These are phyloP conservation scores for Vicia villosa DNA, from an alignment of 306 rosid genomes.

Conservation along the genomic window DNA sequence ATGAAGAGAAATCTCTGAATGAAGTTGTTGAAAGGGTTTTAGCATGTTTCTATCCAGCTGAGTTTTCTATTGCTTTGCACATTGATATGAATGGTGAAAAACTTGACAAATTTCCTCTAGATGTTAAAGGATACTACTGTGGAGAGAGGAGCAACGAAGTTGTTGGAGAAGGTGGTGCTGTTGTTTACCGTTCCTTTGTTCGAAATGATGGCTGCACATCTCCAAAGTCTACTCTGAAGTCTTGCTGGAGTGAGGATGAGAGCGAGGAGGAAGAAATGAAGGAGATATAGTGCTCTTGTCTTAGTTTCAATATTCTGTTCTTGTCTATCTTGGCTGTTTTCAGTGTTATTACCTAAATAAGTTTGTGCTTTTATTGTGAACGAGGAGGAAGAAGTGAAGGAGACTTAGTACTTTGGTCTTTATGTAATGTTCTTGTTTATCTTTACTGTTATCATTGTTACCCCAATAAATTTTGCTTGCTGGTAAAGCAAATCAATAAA, in stretches of 20 bases:
- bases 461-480: too few species aligned
- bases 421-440: too few species aligned
- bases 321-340: neutral
- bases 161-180: conserved; percentile 63
- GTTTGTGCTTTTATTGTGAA: conserved; percentile 48
- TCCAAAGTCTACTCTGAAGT: conserved; percentile 75
- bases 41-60: too few species aligned
- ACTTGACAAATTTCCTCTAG: conserved; percentile 44
- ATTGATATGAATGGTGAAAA: neutral
- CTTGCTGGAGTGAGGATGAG: conserved; percentile 88
- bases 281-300: conserved; percentile 37
- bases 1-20: too few species aligned
- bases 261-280: conserved; percentile 63
- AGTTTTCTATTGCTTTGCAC: too few species aligned
- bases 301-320: conserved; percentile 1
- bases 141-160: conserved; percentile 49
- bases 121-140: conserved; percentile 56
- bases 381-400: conserved; percentile 62
- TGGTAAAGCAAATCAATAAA: too few species aligned
- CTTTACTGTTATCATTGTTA: too few species aligned
- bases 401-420: conserved; percentile 31
- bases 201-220: conserved; percentile 45
- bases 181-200: conserved; percentile 40
- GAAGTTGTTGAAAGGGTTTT: too few species aligned
- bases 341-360: conserved; percentile 29